Base-by-base conservation (phyloP, 352 stramenopile genomes). In the Peronosclerospora sorghi region DNA sequence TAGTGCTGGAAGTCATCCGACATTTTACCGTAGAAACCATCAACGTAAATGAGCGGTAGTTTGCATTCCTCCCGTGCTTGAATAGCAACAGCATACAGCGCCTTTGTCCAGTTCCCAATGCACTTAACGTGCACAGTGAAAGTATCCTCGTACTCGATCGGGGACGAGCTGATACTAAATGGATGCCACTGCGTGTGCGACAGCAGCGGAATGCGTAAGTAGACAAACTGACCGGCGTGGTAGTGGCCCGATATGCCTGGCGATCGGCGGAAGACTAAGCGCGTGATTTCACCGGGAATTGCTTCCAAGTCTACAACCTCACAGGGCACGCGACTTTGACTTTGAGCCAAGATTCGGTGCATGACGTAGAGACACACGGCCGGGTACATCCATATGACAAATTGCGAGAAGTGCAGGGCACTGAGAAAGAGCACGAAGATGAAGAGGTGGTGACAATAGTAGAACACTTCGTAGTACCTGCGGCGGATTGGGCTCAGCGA, bases 381-480 rank as follows among this genome's bases (percentile, higher is more conserved):
- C 10, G 74, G 70, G 47, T 88, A 92, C 70, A 89, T 84, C 72
- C 72, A 92, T 23, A 87, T 85, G 29, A 92, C 71, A 34, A 89
- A 86, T 18, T 70, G 70, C 36, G 65, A 73, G 27, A 83, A 92
- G 63, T 92, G 79, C 24, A 92, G 48, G 13, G 64, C 63, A 36
- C 60, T 63, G 35, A 66, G 56, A 48, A 89, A 51, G 35, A 86
- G 55, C 58, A 87, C 79, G 15, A 91, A 46, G 27, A 95, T 66
- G 56, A 93, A 93, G 29, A 93, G 65, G 51, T 92, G 78, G 56
- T 95, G 83, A 43, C 64, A 67, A 62, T 90, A 91, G 63, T 93
- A 90, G 41, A 95, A 95, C 21, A 89, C 32, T 37, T 86, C 73
- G 54, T 91, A 95, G 65, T 69, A 81, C 21, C 56, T 53, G 30